Evolutionary conservation across 495 filamentous ascomycete species (phyloP), one percentile per base, ranked within the genome.

Genomic region (Penicillium roqueforti): DNA sequence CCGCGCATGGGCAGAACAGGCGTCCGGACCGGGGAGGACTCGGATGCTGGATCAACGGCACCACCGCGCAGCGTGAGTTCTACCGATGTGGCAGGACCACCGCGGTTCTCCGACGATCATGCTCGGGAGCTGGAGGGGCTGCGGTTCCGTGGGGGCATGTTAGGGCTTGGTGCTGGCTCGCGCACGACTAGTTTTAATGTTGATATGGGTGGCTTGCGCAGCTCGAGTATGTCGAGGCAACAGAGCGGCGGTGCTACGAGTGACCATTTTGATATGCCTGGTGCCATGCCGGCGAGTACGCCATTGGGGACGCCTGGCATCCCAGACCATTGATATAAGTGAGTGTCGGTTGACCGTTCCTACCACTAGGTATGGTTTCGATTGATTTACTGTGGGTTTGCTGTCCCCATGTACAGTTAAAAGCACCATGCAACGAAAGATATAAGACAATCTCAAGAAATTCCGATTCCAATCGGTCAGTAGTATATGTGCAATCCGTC

Each of bases 1-100:
- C 93, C 95, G 8, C 75, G 95, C 45, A 97, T 76, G 75, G 74
- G 75, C 18, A 51, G 74, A 25, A 78, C 75, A 22, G 73, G 74
- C 8, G 73, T 78, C 6, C 57, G 75, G 28, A 67, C 71, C 1
- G 72, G 73, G 36, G 75, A 76, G 22, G 75, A 78, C 40, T 72
- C 68, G 1, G 73, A 76, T 25, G 69, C 70, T 9, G 72, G 68
- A 16, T 72, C 74, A 0, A 70, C 72, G 3, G 66, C 67, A 1
- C 68, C 72, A 14, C 67, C 72, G 14, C 67, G 70, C 9, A 66
- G 70, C 40, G 62, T 68, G 14, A 66, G 67, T 37, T 70, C 69
- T 1, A 59, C 60, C 3, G 66, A 73, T 22, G 55, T 61, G 18
- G 56, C 63, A 20, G 60, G 53, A 2, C 55, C 65, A 14, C 57